Base-by-base conservation (phyloP, 2,329 filamentous ascomycete genomes). In the Botrytis squamosa region DNA sequence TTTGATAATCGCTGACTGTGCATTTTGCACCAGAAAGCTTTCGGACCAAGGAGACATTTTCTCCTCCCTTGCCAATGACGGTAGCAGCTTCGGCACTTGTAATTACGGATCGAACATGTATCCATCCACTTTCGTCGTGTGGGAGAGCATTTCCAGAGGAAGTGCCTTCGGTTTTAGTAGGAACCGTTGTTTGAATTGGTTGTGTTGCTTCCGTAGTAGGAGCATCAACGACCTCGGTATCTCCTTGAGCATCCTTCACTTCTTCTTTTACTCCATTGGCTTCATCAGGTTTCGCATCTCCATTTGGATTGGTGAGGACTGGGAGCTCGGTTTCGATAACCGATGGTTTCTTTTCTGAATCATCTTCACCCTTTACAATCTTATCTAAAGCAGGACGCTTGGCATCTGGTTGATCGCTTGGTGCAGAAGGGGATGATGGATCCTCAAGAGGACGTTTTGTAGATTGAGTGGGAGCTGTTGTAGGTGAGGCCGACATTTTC, bases 341-440 rank as follows among this genome's bases (percentile, higher is more conserved):
- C 12, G 65, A 25, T 81, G 77, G 44, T 83, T 79, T 66, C 82
- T 77, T 66, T 80, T 82, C 75, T 84, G 83, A 79, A 82, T 82
- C 83, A 78, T 85, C 86, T 8, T 85, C 90, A 72, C 89, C 91
- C 83, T 92, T 94, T 79, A 92, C 87, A 78, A 94, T 87, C 86
- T 98, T 99, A 85, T 98, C 95, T 76, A 99, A 90, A 57, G 96
- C 96, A 67, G 94, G 96, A 78, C 96, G 93, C 86, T 99, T 99
- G 76, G 96, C 96, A 79, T 99, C 96, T 71, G 97, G 96, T 82
- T 98, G 95, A 80, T 98, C 96, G 82, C 90, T 94, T 57, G 92
- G 92, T 76, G 93, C 93, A 46, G 94, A 97, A 52, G 96, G 96
- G 16, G 96, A 99, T 29, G 96, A 98, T 18, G 95, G 93, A 82